A percentile compares a stretch with the other conserved stretches of the same genome.
These are phyloP conservation scores for Babesia bigemina DNA, from an alignment of 169 alveolate genomes.

Conservation along the genomic window DNA sequence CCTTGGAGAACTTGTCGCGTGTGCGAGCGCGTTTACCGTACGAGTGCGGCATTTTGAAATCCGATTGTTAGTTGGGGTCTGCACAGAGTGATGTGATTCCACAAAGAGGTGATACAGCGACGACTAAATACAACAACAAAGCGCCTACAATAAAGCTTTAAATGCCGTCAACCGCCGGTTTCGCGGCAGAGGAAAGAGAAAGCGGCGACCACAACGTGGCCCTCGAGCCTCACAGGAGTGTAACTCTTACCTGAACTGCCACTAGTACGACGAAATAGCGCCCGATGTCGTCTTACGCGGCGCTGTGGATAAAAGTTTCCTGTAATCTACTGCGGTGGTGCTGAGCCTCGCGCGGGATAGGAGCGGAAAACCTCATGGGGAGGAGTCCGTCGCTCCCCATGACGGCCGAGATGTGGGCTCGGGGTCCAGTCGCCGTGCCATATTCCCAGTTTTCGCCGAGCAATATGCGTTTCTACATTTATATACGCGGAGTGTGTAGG, in stretches of 20 bases:
- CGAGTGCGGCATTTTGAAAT: conserved; percentile 78
- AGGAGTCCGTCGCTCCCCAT: conserved; percentile 20
- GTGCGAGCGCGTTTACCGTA: conserved; percentile 98
- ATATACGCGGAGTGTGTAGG: too few relatives aligned
- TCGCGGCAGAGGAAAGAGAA: too few relatives aligned
- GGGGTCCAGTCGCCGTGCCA: neutral
- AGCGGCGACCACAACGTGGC: too few relatives aligned
- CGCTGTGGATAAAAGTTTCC: neutral
- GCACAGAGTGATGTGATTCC: neutral
- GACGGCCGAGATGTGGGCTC: neutral
- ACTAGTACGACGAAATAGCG: neutral
- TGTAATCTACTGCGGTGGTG: neutral
- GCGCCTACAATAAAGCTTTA: neutral
- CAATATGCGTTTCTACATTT: too few relatives aligned
- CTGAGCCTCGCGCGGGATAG: neutral
- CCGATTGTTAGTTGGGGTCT: conserved; percentile 31
- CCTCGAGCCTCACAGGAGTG: neutral
- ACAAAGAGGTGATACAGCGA: neutral
- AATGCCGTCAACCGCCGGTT: too few relatives aligned
- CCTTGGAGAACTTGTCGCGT: conserved; percentile 96
- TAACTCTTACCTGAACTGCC: conserved; percentile 9
- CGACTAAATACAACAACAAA: neutral
- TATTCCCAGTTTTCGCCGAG: too few relatives aligned
- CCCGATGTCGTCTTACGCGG: neutral
- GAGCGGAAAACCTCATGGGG: conserved; percentile 13